Base-by-base conservation (phyloP, 257 asterid species). In the Solanum sejunctum region DNA sequence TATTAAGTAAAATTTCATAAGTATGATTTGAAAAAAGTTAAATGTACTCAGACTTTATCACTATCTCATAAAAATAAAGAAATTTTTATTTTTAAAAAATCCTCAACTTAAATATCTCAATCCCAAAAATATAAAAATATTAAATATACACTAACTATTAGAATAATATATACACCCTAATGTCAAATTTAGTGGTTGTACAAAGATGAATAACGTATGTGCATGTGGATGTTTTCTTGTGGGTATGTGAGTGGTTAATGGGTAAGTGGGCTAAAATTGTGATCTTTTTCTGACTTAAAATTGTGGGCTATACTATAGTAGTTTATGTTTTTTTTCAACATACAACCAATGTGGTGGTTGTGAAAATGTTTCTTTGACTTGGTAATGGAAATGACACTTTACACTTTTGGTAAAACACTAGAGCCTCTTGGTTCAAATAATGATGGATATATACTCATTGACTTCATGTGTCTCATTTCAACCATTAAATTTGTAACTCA, bases 321-420 rank as follows among this genome's bases (percentile, higher is more conserved):
- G 4, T 39, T 9, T 9, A 21, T 75, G n/a, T 49, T 49, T 75
- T 77, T 49, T 49, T 49, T 77, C 82, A 51, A 77, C 61, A 77
- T 77, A 13, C 49, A 77, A 52, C 82, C 26, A 51, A 57, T 57
- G 20, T 52, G 64, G 82, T 77, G 49, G 82, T 77, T 77, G 64
- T 77, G 82, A 52, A 77, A 77, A 15, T 75, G 43, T 49, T 49
- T 75, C 43, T 21, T 23, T 75, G 81, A 75, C 63, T 52, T 77
- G 1, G 23, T 16, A 77, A 51, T 15, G 1, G 82, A 77, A 77
- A 16, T 51, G 82, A 77, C 26, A 77, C 52, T 43, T 77, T 52
- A 26, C 64, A 26, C 82, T 52, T 77, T 73, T 51, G 18, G 63
- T 47, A 36, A 23, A 3, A 61, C 82, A 77, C 82, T 77, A 77